These are phyloP conservation scores for Venturia pyrina DNA, from an alignment of 2,329 filamentous ascomycete genomes.

Conservation along the genomic window DNA sequence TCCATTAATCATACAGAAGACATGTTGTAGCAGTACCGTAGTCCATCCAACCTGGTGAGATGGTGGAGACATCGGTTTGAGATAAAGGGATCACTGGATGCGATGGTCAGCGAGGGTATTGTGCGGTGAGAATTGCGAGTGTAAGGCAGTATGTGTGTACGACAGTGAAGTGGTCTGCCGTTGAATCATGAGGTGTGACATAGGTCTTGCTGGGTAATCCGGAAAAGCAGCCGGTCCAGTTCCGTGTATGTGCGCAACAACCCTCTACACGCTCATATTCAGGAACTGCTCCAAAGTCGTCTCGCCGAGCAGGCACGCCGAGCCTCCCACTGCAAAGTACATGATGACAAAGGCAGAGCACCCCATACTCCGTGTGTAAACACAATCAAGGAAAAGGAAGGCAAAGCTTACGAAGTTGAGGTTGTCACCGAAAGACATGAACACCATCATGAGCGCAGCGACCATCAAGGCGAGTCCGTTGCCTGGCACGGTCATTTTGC, in stretches of 20 bases:
- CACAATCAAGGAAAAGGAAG: background rate
- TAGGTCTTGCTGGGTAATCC: too few species aligned
- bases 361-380: background rate
- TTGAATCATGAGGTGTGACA: background rate
- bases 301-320: background rate
- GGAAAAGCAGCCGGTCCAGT: background rate
- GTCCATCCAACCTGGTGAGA: background rate
- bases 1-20: background rate
- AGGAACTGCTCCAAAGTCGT: background rate
- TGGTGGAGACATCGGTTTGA: background rate
- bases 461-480: background rate
- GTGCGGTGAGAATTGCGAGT: background rate
- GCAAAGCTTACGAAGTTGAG: slow-evolving; percentile 1
- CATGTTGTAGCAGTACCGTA: background rate
- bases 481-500: background rate
- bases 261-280: background rate
- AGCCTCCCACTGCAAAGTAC: background rate
- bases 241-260: background rate
- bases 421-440: background rate
- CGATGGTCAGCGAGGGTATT: background rate
- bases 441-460: background rate
- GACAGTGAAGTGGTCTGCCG: background rate
- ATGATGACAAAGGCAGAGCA: background rate
- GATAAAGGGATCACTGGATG: background rate
- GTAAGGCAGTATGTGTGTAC: background rate